Conservation (phyloP, 345 rosid genomes). For the Rhodomyrtus tomentosa region DNA sequence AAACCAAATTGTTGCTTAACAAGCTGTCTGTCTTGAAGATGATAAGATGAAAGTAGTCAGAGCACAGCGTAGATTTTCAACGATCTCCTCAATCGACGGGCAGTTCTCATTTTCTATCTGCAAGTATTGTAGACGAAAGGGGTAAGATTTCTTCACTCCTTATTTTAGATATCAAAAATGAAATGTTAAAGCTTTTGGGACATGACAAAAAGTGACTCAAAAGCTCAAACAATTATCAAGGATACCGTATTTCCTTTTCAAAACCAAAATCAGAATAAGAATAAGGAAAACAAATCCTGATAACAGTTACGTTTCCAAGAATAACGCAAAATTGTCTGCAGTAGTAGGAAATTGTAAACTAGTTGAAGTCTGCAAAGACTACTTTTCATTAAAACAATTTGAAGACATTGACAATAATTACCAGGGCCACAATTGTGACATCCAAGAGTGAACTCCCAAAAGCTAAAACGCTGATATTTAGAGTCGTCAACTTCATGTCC, state of each 20-base stretch:
- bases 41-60: not conserved
- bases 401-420: slow-evolving; percentile 4
- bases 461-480: slow-evolving; percentile 42
- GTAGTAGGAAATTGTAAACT: not conserved
- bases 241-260: not conserved
- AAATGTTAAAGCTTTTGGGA: not conserved
- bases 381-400: not conserved
- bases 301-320: not conserved
- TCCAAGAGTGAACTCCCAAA: slow-evolving; percentile 62
- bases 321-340: not conserved
- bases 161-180: not conserved
- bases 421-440: slow-evolving; percentile 56
- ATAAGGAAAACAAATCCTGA: not conserved
- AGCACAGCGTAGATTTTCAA: not conserved
- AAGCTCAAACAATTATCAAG: not conserved
- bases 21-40: not conserved
- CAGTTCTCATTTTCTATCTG: not conserved
- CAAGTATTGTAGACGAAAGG: not conserved
- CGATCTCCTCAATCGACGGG: not conserved
- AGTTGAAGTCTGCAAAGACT: not conserved
- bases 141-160: not conserved
- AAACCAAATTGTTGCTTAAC: not conserved
- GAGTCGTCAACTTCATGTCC: slow-evolving; percentile 30
- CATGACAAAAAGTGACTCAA: not conserved
- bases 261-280: not conserved